Evolutionary conservation across 225 moss, liverwort and hornwort species (phyloP), one percentile per base, ranked within the genome.

Genomic region (Physcomitrellopsis africana): DNA sequence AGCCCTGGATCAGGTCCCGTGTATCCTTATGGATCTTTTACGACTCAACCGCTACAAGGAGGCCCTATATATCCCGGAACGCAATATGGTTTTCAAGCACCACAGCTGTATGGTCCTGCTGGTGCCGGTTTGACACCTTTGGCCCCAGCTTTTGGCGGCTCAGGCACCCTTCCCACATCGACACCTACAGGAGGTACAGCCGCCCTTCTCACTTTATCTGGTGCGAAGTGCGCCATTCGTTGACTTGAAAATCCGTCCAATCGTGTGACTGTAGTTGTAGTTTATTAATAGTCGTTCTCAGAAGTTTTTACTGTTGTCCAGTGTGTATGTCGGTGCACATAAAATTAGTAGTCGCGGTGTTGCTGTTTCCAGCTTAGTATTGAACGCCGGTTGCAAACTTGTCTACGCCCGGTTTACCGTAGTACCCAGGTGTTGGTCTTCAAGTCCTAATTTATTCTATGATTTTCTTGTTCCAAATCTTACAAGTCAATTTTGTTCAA

Each of bases 31-130:
- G 94, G 72, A 68, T 91, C 81, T 84, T 95, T 83, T 43, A 86
- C 88, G 46, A 92, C 97, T 16, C 97, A 99, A 89, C 90, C 97
- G 13, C 81, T 94, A 3, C 99, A 92, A 85, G 97, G 93, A 62
- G 92, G 89, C 49, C 95, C 99, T 60, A 92, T 86, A 51, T 99
- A 95, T 65, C 92, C 99, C 53, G 87, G 91, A 69, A 86, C 97
- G 20, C 96, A 91, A 72, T 85, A 89, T 63, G 89, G 89, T 63
- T 92, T 92, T 79, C 96, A 93, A 80, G 76, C 91, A 37, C 93
- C 93, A 17, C 91, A 90, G 76, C 65, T 95, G 89, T 93, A 93
- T 76, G 89, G 90, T 79, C 91, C 87, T 41, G 72, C 80, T 76
- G 87, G 91, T 54, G 80, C 89, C 62, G 87, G 86, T 72, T 89